Base-by-base conservation (phyloP, 176 grass and related monocot genomes). In the Bolboschoenus planiculmis region DNA sequence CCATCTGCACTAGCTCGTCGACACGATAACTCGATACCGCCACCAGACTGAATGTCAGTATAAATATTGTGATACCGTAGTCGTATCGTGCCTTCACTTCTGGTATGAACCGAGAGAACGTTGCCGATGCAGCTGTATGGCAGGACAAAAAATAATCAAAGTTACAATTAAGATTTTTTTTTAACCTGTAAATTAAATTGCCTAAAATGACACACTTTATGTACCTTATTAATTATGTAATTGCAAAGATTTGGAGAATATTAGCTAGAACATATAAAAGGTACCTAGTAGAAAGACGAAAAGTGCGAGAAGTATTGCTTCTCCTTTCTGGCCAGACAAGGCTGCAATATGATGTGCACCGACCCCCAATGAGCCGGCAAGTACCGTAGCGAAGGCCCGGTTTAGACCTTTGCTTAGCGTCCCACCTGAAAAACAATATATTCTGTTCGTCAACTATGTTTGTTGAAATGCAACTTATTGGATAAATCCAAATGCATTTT, bases 11-110 rank as follows among this genome's bases (percentile, higher is more conserved):
- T 61, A 98, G 79, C 55, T 95, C 90, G 20, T 95, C 89, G 0
- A 93, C 92, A 30, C 95, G 87, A 86, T 93, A 98, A 89, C 95
- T 98, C 3, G 95, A 98, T 37, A 98, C 90, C 2, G 95, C 86
- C 82, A 98, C 95, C 14, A 98, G 86, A 88, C 95, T 93, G 87
- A 98, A 98, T 57, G 95, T 95, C 1, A 98, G 87, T 71, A 98
- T 98, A 81, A 98, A 98, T 82, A 98, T 98, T 31, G 89, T 93
- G 34, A 98, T 92, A 0, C 95, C 95, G 70, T 98, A 98, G 84
- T 98, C 95, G 64, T 98, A 98, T 83, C 75, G 30, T 16, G 92
- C 95, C 84, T 98, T 98, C n/a, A 98, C 64, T 89, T 90, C 92
- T 60, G 95, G 95, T 87, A 98, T 95, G 84, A 98, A 98, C 18